Base-by-base conservation (phyloP, 2,329 filamentous ascomycete species). In the Colletotrichum magnum region DNA sequence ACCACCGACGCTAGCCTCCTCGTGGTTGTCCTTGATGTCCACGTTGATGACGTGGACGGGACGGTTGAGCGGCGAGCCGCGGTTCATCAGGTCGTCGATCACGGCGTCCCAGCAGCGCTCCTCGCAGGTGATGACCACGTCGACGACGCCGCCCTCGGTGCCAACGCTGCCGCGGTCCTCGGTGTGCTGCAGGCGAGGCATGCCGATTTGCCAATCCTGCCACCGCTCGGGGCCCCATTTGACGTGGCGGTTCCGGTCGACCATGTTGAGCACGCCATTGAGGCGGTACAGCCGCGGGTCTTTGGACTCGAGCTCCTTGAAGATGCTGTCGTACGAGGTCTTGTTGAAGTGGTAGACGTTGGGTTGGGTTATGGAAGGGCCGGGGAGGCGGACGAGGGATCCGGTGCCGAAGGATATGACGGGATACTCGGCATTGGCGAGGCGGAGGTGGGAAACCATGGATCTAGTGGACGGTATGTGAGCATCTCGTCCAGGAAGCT, bases 271-370 rank as follows among this genome's bases (percentile, higher is more conserved):
- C 57, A 99, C 90, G 52, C 96, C 96, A 77, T 99, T 99, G 70
- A 93, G 92, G 50, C 90, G 91, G 83, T 99, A 99, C 1, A 99
- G 85, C 0, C 94, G 89, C 24, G 91, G 88, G 77, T 99, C 97
- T 76, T 98, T 98, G 43, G 89, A 81, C 72, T 93, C 88, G 10
- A 99, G 89, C 80, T 99, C 95, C 74, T 94, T 92, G 82, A 96
- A 97, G 88, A 99, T 99, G 77, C 91, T 91, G 76, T 94, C 91
- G 82, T 99, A 99, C 15, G 95, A 97, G 1, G 95, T 97, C 79
- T 92, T 94, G 84, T 99, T 98, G 89, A 99, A 99, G 75, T 94
- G 91, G 85, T 98, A 99, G 75, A 98, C 95, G 78, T 99, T 99
- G 58, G 96, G 96, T 79, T 98, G 94, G 6, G 90, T 92, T 72